Evolutionary conservation across 2,329 filamentous ascomycete species (phyloP).

Genomic region (Exutisphaerella laricina): DNA sequence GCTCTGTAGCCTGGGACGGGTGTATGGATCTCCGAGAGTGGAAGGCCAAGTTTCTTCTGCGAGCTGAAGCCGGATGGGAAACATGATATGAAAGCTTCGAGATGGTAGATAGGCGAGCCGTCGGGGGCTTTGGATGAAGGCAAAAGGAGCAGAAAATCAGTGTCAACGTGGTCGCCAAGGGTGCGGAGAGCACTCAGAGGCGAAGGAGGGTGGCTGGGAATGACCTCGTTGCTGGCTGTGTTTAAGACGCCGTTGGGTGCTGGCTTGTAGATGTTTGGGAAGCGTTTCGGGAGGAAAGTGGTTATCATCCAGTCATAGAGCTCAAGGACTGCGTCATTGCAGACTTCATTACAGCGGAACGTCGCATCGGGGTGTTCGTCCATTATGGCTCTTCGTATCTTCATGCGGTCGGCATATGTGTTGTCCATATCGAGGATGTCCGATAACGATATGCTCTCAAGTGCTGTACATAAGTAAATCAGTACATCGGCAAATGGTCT

Average conservation of each 20-base stretch:
- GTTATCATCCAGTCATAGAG: constrained; percentile 52
- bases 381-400: constrained; percentile 46
- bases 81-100: constrained; percentile 52
- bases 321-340: constrained; percentile 48
- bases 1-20: constrained; percentile 54
- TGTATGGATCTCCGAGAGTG: constrained; percentile 51
- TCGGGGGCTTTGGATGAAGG: constrained; percentile 29
- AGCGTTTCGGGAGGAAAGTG: constrained; percentile 53
- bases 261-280: constrained; percentile 44
- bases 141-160: constrained; percentile 56
- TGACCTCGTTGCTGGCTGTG: constrained; percentile 39
- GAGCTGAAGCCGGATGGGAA: constrained; percentile 57
- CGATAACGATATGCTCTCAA: constrained; percentile 49
- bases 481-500: neutral
- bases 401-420: constrained; percentile 50
- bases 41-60: constrained; percentile 48
- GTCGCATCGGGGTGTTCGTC: constrained; percentile 39
- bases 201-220: constrained; percentile 33
- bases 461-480: constrained; percentile 36
- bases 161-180: constrained; percentile 51
- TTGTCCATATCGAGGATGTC: constrained; percentile 56
- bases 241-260: constrained; percentile 39
- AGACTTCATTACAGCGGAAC: constrained; percentile 34
- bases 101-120: constrained; percentile 42
- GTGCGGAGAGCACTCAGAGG: constrained; percentile 42